Conservation (phyloP, 1,139 yeast species). For the Entelexis paramagnoliae region DNA sequence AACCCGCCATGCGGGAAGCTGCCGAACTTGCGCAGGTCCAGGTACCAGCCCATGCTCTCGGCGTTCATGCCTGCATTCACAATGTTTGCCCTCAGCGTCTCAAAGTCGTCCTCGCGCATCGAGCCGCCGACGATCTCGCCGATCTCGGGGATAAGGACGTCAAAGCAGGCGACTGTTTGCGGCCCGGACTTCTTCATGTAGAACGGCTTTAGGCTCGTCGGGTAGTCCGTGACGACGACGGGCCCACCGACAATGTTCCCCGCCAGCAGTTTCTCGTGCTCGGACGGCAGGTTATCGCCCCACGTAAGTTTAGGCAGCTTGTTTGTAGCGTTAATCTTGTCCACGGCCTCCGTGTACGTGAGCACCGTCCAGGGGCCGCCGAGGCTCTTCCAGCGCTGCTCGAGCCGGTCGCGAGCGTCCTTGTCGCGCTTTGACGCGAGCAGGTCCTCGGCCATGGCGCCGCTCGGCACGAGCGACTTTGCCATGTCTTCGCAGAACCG, state of each 20-base stretch:
- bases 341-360: constrained; percentile 66
- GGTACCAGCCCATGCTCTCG: constrained; percentile 68
- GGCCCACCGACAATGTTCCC: constrained; percentile 59
- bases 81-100: constrained; percentile 43
- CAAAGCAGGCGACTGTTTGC: constrained; percentile 68
- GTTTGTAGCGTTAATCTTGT: constrained; percentile 36
- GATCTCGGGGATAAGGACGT: constrained; percentile 73
- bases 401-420: constrained; percentile 36
- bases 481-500: constrained; percentile 61
- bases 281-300: constrained; percentile 71
- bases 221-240: constrained; percentile 85
- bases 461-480: constrained; percentile 39
- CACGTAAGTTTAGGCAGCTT: constrained; percentile 39
- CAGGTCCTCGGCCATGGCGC: constrained; percentile 37
- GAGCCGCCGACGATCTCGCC: constrained; percentile 99
- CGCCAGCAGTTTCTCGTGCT: constrained; percentile 87
- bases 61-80: constrained; percentile 33
- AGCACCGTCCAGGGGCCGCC: constrained; percentile 53
- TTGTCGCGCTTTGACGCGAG: constrained; percentile 31
- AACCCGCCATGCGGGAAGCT: constrained; percentile 92
- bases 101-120: constrained; percentile 64
- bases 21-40: constrained; percentile 63
- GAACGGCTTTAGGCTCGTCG: constrained; percentile 69
- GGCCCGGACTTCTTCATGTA: constrained; percentile 55
- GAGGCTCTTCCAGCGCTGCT: constrained; percentile 30